phyloP scores from a whole-genome alignment of 1,284 basidiomycete species.

The Fomitopsis palustris region DNA sequence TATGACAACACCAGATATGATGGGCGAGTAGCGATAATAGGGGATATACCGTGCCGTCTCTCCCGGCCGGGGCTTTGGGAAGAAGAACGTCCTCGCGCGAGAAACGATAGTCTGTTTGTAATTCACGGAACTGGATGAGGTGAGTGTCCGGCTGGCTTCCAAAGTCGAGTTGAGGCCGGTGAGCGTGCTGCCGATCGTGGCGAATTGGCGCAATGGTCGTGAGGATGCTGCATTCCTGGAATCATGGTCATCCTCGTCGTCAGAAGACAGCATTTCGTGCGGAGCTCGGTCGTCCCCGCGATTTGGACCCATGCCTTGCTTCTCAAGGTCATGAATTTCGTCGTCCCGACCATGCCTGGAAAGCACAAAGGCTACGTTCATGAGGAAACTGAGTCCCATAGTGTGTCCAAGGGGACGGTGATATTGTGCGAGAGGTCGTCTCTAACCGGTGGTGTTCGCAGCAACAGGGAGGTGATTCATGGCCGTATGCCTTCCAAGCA shows the following conservation, averaged over 20 bases:
- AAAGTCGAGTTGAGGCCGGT: background rate
- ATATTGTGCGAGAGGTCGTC: background rate
- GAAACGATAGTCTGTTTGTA: conserved; percentile 9
- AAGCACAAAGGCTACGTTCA: background rate
- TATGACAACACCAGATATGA: conserved; percentile 67
- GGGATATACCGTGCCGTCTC: conserved; percentile 27
- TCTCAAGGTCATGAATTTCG: background rate
- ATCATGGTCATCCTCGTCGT: background rate
- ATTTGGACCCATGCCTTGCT: background rate
- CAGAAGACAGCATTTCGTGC: background rate
- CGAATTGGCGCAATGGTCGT: background rate
- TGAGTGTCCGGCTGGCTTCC: background rate
- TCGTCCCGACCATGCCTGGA: background rate
- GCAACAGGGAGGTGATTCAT: background rate
- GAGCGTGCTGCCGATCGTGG: background rate
- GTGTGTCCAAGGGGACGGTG: background rate
- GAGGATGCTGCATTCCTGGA: background rate
- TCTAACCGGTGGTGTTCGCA: background rate
- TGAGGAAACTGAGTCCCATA: background rate
- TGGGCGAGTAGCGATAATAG: conserved; percentile 56
- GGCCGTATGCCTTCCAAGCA: too few species aligned
- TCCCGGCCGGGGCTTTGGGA: conserved; percentile 17
- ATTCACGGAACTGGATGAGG: background rate
- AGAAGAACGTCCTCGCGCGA: conserved; percentile 23
- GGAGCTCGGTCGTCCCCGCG: background rate